A percentile compares a stretch with the other conserved stretches of the same genome.
These are phyloP conservation scores for Infundibulicybe gibba DNA, from an alignment of 768 basidiomycete genomes.

Conservation along the genomic window DNA sequence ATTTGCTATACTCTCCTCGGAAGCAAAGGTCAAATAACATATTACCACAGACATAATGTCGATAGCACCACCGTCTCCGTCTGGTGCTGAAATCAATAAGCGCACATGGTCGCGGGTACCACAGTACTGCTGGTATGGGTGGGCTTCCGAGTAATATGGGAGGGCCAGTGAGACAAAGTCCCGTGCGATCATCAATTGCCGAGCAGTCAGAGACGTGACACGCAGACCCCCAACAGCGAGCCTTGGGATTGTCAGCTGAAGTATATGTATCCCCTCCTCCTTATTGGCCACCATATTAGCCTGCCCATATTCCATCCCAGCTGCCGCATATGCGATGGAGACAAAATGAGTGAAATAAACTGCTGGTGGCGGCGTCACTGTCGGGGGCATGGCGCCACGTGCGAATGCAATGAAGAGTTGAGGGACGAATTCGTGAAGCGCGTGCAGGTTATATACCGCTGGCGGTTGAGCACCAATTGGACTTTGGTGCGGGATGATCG, in stretches of 20 bases:
- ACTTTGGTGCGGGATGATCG: slow-evolving; percentile 7
- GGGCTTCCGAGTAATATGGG: slow-evolving; percentile 23
- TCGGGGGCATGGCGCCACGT: slow-evolving; percentile 7
- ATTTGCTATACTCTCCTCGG: slow-evolving; percentile 12
- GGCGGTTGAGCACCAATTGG: slow-evolving; percentile 6
- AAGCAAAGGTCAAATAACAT: slow-evolving; percentile 21
- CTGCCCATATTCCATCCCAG: slow-evolving; percentile 1
- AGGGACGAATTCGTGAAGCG: slow-evolving; percentile 17
- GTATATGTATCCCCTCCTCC: slow-evolving; percentile 10
- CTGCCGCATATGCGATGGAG: slow-evolving; percentile 11
- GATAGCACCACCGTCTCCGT: slow-evolving; percentile 7
- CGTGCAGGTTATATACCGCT: slow-evolving; percentile 6
- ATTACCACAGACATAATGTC: slow-evolving; percentile 20
- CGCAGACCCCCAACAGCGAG: slow-evolving; percentile 4
- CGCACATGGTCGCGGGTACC: slow-evolving; percentile 10
- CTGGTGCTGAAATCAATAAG: slow-evolving; percentile 18
- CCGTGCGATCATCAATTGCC: slow-evolving; percentile 34
- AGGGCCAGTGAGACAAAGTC: slow-evolving; percentile 40
- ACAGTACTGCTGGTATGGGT: slow-evolving; percentile 6
- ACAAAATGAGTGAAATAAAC: slow-evolving; percentile 21
- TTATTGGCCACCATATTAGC: slow-evolving; percentile 8
- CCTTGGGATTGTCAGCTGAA: slow-evolving; percentile 8
- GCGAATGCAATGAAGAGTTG: slow-evolving; percentile 17
- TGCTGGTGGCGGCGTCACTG: slow-evolving; percentile 9
- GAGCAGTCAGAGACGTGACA: slow-evolving; percentile 18